Percentiles rank a stretch among this genome's conserved stretches.
These are phyloP conservation scores for Quercus gilva DNA, from an alignment of 306 rosid species.

Conservation along the genomic window DNA sequence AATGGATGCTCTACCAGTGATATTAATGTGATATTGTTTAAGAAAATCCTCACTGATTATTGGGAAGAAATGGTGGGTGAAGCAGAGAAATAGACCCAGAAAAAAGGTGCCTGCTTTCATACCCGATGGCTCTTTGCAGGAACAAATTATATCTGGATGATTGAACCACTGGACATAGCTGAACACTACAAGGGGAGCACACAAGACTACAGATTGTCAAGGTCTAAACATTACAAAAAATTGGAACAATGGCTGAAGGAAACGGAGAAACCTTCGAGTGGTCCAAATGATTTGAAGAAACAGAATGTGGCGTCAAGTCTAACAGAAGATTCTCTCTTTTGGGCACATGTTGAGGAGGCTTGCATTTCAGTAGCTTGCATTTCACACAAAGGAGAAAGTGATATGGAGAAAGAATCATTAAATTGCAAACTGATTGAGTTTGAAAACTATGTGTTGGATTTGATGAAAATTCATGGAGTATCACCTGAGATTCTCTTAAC, in stretches of 20 bases:
- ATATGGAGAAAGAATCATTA: neutral
- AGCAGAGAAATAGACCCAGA: neutral
- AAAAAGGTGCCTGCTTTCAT: constrained; percentile 24
- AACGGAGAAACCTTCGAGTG: neutral
- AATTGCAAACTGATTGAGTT: constrained; percentile 26
- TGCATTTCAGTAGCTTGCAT: constrained; percentile 29
- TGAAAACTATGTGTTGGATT: constrained; percentile 39
- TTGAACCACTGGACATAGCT: constrained; percentile 64
- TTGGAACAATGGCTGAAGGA: constrained; percentile 41
- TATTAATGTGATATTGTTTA: neutral
- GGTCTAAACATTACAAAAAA: constrained; percentile 23
- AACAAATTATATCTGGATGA: constrained; percentile 50
- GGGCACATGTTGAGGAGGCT: constrained; percentile 75
- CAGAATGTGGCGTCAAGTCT: constrained; percentile 28
- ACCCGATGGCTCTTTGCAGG: constrained; percentile 45
- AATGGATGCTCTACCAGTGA: neutral
- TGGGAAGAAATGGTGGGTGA: constrained; percentile 53
- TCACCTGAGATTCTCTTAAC: constrained; percentile 65
- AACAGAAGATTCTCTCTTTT: constrained; percentile 67
- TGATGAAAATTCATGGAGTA: constrained; percentile 35
- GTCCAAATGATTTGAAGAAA: neutral
- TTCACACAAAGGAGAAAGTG: neutral
- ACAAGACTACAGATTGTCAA: constrained; percentile 2
- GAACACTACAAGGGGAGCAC: constrained; percentile 24
- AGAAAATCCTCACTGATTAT: constrained; percentile 35